Evolutionary conservation across 305 asterid genomes (phyloP), one percentile per base, ranked within the genome.

Genomic region (Caryopteris hybrid): DNA sequence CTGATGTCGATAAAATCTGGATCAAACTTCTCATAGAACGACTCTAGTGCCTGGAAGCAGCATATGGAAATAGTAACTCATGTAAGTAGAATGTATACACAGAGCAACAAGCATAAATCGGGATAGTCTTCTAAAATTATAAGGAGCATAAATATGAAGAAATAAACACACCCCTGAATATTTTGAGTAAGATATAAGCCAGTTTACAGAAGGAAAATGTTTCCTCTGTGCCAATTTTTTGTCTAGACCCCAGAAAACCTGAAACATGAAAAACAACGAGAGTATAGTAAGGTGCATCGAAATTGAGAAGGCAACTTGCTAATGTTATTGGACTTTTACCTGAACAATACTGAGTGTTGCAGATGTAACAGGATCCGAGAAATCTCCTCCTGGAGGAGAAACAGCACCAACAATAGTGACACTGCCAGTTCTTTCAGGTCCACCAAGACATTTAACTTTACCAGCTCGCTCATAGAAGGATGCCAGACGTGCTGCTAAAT

Each of bases 181-280:
- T 80, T 93, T 93, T 2, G 97, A 93, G 88, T 93, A 93, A 55
- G 99, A 92, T 74, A 92, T 90, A 59, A 92, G 96, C 98, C 97
- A 92, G 83, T 92, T 92, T 52, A 92, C 98, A 76, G 98, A 88
- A 52, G 98, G 98, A 69, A 92, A 92, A 78, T 92, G 98, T 70
- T 92, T 92, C 81, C 98, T 79, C 78, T 92, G 98, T 0, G 97
- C 99, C 83, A 93, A 77, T 72, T 93, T 93, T 84, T 93, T 93
- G 89, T 92, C 98, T 20, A 92, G 88, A 74, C 98, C 98, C 98
- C 97, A 92, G 84, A 92, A 92, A 76, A 92, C 98, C 98, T 92
- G 85, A 70, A 78, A 68, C 55, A 64, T 45, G 54, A 48, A 47
- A 60, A 59, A n/a, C n/a, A n/a, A n/a, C n/a, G n/a, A n/a, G n/a